These are phyloP conservation scores for Plenodomus lindquistii DNA, from an alignment of 2,329 filamentous ascomycete species.

Conservation along the genomic window DNA sequence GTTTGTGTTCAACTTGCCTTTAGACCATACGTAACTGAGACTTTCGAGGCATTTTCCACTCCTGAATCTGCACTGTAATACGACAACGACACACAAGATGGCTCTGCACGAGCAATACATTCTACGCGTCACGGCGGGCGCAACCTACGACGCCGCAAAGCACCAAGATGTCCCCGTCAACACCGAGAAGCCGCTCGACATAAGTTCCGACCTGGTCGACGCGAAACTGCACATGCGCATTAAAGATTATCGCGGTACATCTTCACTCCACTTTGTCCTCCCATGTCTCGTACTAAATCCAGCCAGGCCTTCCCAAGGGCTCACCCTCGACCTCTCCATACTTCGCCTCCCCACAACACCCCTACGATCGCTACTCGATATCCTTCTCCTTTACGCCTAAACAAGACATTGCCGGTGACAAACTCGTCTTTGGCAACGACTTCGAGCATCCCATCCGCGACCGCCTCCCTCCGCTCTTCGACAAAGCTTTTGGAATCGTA, in stretches of 20 bases:
- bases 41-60: too few relatives aligned
- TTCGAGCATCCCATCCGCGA: constrained; percentile 91
- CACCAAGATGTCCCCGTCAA: constrained; percentile 80
- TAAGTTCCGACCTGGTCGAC: constrained; percentile 67
- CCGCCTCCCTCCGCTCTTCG: constrained; percentile 82
- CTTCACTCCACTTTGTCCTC: neutral
- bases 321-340: constrained; percentile 75
- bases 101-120: constrained; percentile 68
- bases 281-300: constrained; percentile 5
- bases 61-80: too few relatives aligned
- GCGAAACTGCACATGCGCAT: constrained; percentile 76
- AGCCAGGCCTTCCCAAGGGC: constrained; percentile 67
- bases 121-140: constrained; percentile 79
- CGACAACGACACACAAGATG: constrained; percentile 1
- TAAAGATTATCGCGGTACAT: constrained; percentile 58
- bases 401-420: constrained; percentile 63
- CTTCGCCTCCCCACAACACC: constrained; percentile 72
- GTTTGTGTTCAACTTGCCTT: too few relatives aligned
- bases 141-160: constrained; percentile 71
- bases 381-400: constrained; percentile 78
- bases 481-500: constrained; percentile 80
- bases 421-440: constrained; percentile 92
- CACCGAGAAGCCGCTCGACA: constrained; percentile 61
- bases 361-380: constrained; percentile 82
- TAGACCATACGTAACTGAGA: too few relatives aligned